Evolutionary conservation across 106 monocot species (phyloP).

Genomic region (Alisma plantagoaquatica): DNA sequence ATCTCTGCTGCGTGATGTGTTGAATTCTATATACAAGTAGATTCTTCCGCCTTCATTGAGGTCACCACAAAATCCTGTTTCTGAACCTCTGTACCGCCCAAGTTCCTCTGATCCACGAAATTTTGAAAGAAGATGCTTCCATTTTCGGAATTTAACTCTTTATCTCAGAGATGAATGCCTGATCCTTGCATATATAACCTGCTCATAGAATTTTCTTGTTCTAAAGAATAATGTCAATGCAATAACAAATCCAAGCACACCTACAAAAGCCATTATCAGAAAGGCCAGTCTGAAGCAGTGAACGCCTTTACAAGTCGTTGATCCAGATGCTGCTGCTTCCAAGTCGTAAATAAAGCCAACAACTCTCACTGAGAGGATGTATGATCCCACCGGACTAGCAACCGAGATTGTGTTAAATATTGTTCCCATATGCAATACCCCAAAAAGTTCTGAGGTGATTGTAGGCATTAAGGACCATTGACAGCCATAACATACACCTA

Average conservation of each 20-base stretch:
- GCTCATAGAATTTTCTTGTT: slow-evolving; percentile 51
- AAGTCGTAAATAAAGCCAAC: slow-evolving; percentile 81
- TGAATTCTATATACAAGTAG: too few species aligned
- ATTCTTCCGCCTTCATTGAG: too few species aligned
- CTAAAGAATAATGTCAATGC: slow-evolving; percentile 37
- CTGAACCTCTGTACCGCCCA: too few species aligned
- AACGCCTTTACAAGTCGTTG: slow-evolving; percentile 26
- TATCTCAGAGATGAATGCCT: background rate
- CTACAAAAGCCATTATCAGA: slow-evolving; percentile 53
- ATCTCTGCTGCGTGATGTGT: too few species aligned
- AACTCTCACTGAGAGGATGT: slow-evolving; percentile 71
- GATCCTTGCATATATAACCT: slow-evolving; percentile 21
- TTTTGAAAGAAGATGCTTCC: too few species aligned
- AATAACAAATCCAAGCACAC: slow-evolving; percentile 29
- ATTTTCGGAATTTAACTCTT: too few species aligned
- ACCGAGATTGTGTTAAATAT: slow-evolving; percentile 79
- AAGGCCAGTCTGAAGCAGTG: slow-evolving; percentile 78
- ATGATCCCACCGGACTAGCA: slow-evolving; percentile 79
- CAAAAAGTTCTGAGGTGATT: slow-evolving; percentile 84
- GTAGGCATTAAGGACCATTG: slow-evolving; percentile 93
- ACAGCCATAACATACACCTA: slow-evolving; percentile 81
- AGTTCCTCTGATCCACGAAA: too few species aligned
- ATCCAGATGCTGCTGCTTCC: slow-evolving; percentile 19
- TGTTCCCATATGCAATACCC: slow-evolving; percentile 77
- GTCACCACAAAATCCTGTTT: too few species aligned